Evolutionary conservation across 1,284 basidiomycete species (phyloP), one percentile per base, ranked within the genome.

Genomic region (Xanthoconium separans): DNA sequence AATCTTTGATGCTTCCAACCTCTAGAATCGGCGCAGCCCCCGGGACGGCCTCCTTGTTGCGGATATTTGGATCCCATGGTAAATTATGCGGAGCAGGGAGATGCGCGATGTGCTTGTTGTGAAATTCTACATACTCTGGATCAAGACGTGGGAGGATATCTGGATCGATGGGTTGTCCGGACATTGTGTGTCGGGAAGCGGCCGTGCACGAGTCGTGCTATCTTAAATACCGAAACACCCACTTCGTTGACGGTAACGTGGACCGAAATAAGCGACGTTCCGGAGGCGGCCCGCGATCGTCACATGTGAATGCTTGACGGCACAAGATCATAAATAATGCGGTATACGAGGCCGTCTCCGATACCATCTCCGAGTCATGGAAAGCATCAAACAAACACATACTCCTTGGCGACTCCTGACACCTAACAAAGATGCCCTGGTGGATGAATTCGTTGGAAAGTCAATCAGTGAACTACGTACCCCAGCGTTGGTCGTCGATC

Each of bases 401-500:
- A 87, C 84, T 0, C 79, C 81, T 11, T 72, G 76, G 63, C 64
- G 75, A 30, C 63, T 82, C 46, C 63, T 73, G 15, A 61, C 59
- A 18, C 78, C 81, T 4, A 71, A 77, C 60, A 89, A 89, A 67
- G 70, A 77, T 42, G 75, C 72, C 12, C 75, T 93, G 18, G 68
- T 78, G 22, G 65, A 79, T 41, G 78, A 82, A 57, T 93, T 86
- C 70, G 72, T 77, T 29, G 86, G 87, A 37, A 82, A 80, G 64
- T 65, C 75, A 13, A 68, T 93, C 52, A 69, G 78, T 47, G 70
- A 72, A 2, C 72, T 94, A 27, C 80, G 89, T 51, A 94, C 92
- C 0, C 92, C 93, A 24, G 87, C 89, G 1, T 72, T 90, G 57
- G 75, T 94, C 51, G 82, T 95, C 57, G 90, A 95, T 73, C 79